These are phyloP conservation scores for Fallopia convolvulus DNA, from an alignment of 148 eudicot species.

Conservation along the genomic window DNA sequence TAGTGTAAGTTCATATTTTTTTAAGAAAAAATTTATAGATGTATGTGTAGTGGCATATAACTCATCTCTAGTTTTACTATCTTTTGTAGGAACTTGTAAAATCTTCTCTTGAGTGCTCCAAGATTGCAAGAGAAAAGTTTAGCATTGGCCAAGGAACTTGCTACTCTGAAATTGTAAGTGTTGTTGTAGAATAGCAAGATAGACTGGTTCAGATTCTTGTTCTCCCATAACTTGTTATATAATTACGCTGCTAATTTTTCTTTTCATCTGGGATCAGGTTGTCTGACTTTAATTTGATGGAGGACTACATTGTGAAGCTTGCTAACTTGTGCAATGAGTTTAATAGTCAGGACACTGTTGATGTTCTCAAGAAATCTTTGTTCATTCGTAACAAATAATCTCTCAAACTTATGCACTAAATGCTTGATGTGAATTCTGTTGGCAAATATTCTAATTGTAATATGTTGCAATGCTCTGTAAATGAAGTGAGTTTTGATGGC, in stretches of 20 bases:
- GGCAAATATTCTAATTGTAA: background rate
- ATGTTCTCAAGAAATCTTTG: constrained; percentile 65
- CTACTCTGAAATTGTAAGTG: constrained; percentile 69
- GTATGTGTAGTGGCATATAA: background rate
- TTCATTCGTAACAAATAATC: constrained; percentile 71
- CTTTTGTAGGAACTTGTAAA: constrained; percentile 53
- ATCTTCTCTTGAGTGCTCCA: constrained; percentile 42
- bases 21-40: background rate
- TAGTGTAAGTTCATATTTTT: constrained; percentile 31
- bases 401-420: background rate
- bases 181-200: background rate
- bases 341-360: constrained; percentile 43
- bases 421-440: background rate
- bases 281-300: constrained; percentile 64
- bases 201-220: background rate
- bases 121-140: constrained; percentile 55
- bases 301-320: constrained; percentile 65
- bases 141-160: constrained; percentile 86
- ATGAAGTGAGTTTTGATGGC: background rate
- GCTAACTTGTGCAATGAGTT: constrained; percentile 62
- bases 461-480: background rate
- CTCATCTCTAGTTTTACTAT: background rate
- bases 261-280: constrained; percentile 31
- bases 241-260: constrained; percentile 8
- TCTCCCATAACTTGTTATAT: background rate